Conservation (phyloP, 2,329 filamentous ascomycete species). For the Thielaviopsis musarum region DNA sequence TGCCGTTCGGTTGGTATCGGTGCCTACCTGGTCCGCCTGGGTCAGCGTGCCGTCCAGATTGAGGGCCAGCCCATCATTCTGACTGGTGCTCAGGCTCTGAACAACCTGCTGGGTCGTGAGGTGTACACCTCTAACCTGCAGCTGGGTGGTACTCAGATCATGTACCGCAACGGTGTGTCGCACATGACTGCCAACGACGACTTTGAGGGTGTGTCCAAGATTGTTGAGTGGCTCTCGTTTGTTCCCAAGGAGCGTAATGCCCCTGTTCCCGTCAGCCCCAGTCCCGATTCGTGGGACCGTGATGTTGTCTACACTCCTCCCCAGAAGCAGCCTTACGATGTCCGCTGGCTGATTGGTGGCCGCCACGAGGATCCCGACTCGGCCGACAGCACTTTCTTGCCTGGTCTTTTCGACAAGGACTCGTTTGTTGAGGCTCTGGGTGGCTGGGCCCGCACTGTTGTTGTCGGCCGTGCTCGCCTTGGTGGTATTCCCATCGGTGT, state of each 20-base stretch:
- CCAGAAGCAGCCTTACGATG: constrained; percentile 76
- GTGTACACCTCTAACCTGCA: constrained; percentile 98
- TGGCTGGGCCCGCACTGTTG: constrained; percentile 92
- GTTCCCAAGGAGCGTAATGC: constrained; percentile 89
- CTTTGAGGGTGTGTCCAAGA: constrained; percentile 94
- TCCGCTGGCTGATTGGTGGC: constrained; percentile 82
- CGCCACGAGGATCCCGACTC: constrained; percentile 41
- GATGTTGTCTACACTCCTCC: constrained; percentile 72
- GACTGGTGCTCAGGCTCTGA: constrained; percentile 90
- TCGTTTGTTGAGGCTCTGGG: constrained; percentile 95
- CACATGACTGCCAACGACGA: constrained; percentile 97
- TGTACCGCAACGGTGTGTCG: constrained; percentile 99
- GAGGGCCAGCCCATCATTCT: constrained; percentile 98
- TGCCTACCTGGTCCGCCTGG: constrained; percentile 94
- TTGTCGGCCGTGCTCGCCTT: constrained; percentile 87
- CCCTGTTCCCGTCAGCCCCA: constrained; percentile 82
- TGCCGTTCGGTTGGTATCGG: constrained; percentile 98
- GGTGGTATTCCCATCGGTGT: constrained; percentile 97
- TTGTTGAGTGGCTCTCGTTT: constrained; percentile 95
- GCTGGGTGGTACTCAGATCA: constrained; percentile 99
- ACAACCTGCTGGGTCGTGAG: constrained; percentile 94
- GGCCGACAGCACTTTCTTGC: constrained; percentile 52
- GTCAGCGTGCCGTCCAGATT: constrained; percentile 95
- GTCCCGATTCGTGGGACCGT: constrained; percentile 77
- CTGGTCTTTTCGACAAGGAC: constrained; percentile 88